Base-by-base conservation (phyloP, 192 early-diverging fungal species). In the Spinellus fusiger region DNA sequence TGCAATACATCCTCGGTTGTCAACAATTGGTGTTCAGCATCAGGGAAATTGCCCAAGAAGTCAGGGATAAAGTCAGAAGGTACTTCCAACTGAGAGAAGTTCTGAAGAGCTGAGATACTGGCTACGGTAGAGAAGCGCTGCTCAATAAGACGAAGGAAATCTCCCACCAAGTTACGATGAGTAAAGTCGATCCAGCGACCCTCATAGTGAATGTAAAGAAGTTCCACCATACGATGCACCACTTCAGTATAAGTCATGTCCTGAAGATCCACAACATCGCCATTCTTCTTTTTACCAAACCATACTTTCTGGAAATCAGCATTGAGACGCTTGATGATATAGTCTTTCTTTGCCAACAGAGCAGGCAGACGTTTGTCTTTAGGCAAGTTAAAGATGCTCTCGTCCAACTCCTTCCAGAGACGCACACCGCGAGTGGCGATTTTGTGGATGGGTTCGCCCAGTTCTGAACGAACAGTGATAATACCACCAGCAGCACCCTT, bases 241-340 rank as follows among this genome's bases (percentile, higher is more conserved):
- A 95, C 93, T 65, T 96, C 91, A 53, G 82, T 75, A 67, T 98
- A 98, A 7, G 95, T 95, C 93, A 98, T 96, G 37, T 93, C 90
- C 61, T 89, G 84, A 57, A 98, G 74, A 61, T 93, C 92, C 31
- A 80, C 87, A 44, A 86, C 74, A 2, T 66, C 71, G 22, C 91
- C 92, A 56, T 88, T 79, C 5, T 78, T 64, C 78, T 94, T 95
- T 59, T 76, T 75, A 46, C 92, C 93, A 72, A 98, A 98, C 95
- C 95, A 98, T 18, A 90, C 88, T 77, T 94, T 91, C 77, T 93
- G 91, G 77, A 85, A 94, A 71, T 98, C 92, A 32, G 73, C 81
- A 71, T 93, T 93, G 35, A 98, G 79, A 9, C 88, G 82, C 54
- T 83, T 68, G 62, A 95, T 89, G 25, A 98, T 89, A 65, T 94